A percentile compares a stretch with the other conserved stretches of the same genome.
Conservation (phyloP, 257 asterid genomes). For the Lavandula angustifolia region DNA sequence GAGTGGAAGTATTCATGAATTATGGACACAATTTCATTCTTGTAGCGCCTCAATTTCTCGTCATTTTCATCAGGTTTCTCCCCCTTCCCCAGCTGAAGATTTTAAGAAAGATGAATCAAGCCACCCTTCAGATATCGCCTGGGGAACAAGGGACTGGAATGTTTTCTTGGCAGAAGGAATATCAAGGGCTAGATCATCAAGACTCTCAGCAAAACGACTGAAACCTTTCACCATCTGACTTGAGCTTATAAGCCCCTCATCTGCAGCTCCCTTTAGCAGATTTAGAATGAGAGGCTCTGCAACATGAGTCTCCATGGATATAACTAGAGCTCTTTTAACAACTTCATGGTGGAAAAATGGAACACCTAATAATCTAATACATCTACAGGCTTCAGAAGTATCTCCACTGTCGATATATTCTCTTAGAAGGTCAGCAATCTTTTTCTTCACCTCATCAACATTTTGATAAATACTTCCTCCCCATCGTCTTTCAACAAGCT, state of each 20-base stretch:
- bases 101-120: conserved; percentile 68
- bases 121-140: conserved; percentile 88
- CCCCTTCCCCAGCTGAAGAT: conserved; percentile 50
- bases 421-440: conserved; percentile 77
- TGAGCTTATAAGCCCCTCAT: conserved; percentile 90
- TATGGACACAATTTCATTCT: conserved; percentile 68
- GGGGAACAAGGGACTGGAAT: conserved; percentile 61
- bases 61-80: conserved; percentile 45
- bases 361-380: conserved; percentile 88
- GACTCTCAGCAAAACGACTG: conserved; percentile 74
- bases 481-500: conserved; percentile 94
- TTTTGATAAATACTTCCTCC: conserved; percentile 97
- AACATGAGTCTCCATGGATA: conserved; percentile 78
- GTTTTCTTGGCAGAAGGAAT: conserved; percentile 80
- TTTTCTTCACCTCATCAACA: conserved; percentile 92
- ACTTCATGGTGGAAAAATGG: conserved; percentile 97
- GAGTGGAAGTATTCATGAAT: conserved; percentile 95
- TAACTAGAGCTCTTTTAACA: conserved; percentile 82
- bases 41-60: conserved; percentile 70
- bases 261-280: conserved; percentile 83
- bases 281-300: conserved; percentile 67
- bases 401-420: conserved; percentile 93
- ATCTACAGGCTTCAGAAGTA: conserved; percentile 88
- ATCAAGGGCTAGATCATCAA: conserved; percentile 96
- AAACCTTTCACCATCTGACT: conserved; percentile 95